phyloP scores from a whole-genome alignment of 441 rosid genomes.

The Bocquillonia castaneifolia region DNA sequence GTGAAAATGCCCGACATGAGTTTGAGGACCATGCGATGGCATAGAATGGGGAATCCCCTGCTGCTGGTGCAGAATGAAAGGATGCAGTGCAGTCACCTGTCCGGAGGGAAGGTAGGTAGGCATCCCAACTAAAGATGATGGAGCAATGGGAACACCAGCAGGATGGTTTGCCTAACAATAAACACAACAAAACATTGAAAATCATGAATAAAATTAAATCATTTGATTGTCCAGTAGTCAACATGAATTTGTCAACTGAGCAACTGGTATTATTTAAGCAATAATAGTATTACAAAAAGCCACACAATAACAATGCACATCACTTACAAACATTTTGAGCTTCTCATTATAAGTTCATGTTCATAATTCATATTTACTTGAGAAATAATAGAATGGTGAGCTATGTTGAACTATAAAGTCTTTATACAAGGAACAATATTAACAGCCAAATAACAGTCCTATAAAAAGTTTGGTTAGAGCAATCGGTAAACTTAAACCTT shows the following conservation, averaged over 20 bases:
- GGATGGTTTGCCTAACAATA: constrained; percentile 45
- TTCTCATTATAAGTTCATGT: background rate
- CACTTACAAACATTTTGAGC: background rate
- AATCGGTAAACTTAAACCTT: no score
- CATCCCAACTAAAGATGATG: constrained; percentile 61
- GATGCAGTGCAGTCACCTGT: constrained; percentile 69
- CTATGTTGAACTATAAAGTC: background rate
- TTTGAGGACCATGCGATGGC: constrained; percentile 52
- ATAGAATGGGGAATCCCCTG: constrained; percentile 62
- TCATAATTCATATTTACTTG: background rate
- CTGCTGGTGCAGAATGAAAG: constrained; percentile 74
- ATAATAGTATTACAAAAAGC: background rate
- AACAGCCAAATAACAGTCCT: background rate
- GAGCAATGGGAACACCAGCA: constrained; percentile 49
- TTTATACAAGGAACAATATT: background rate
- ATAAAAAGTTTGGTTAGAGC: background rate
- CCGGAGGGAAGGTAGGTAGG: constrained; percentile 70
- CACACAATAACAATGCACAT: background rate
- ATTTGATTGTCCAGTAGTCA: background rate
- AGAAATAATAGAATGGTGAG: background rate
- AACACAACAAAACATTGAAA: constrained; percentile 16
- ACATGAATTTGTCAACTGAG: background rate
- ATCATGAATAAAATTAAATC: background rate
- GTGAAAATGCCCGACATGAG: constrained; percentile 56
- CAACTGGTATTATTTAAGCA: background rate